These are phyloP conservation scores for Globisporangium uncinulatum DNA, from an alignment of 352 stramenopile species.

Conservation along the genomic window DNA sequence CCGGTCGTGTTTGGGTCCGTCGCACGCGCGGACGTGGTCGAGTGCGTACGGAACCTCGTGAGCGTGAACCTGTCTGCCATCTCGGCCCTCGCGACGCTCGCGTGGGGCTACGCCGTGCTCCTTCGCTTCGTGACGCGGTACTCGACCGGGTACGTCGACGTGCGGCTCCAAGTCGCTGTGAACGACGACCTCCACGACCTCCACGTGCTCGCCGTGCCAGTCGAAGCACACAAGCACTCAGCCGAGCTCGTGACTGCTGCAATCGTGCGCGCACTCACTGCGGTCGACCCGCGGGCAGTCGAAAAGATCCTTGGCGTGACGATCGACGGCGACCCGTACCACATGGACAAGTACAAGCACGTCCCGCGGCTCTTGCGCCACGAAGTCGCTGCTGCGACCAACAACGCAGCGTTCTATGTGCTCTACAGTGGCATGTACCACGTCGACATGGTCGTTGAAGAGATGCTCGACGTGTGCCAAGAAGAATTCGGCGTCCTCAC, in stretches of 20 bases:
- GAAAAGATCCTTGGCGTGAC: constrained; percentile 44
- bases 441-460: constrained; percentile 36
- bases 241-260: constrained; percentile 18
- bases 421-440: constrained; percentile 35
- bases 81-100: constrained; percentile 22
- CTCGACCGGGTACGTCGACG: constrained; percentile 32
- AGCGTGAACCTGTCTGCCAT: constrained; percentile 31
- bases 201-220: constrained; percentile 31
- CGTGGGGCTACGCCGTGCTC: constrained; percentile 39
- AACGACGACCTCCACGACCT: constrained; percentile 44
- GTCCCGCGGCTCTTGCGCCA: constrained; percentile 24
- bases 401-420: constrained; percentile 32
- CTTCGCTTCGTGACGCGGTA: constrained; percentile 31
- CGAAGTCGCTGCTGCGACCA: constrained; percentile 16
- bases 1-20: constrained; percentile 12
- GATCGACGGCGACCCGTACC: constrained; percentile 40
- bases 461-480: constrained; percentile 36
- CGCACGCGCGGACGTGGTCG: constrained; percentile 17
- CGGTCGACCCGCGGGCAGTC: constrained; percentile 25
- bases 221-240: constrained; percentile 28
- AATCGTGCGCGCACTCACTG: constrained; percentile 23
- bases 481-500: constrained; percentile 30
- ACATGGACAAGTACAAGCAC: constrained; percentile 31
- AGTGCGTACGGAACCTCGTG: constrained; percentile 27
- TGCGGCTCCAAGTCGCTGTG: constrained; percentile 30